Percentiles rank a stretch among this genome's conserved stretches.
Evolutionary conservation across 2,329 filamentous ascomycete genomes (phyloP).

Genomic region (Trichoderma polysporum): DNA sequence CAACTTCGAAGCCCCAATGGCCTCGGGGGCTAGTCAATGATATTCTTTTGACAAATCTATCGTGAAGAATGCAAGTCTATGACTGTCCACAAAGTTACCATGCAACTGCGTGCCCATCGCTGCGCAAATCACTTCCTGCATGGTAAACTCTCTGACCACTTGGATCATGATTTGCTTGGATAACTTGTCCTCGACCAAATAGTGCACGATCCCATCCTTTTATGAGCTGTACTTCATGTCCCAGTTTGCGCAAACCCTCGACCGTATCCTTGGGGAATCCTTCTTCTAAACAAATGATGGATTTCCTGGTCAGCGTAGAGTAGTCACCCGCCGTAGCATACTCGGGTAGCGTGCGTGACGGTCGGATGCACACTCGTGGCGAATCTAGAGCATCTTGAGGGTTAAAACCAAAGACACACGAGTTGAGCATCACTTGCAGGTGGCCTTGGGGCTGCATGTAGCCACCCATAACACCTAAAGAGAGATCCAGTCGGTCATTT

Average conservation of each 20-base stretch:
- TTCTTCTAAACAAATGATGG: neutral
- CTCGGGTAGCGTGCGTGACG: neutral
- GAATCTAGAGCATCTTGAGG: conserved; percentile 8
- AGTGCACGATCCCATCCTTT: conserved; percentile 3
- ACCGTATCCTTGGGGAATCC: neutral
- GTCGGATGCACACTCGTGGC: conserved; percentile 14
- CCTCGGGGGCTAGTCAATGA: no score
- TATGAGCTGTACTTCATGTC: conserved; percentile 10
- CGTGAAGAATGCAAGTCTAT: neutral
- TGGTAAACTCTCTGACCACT: conserved; percentile 4
- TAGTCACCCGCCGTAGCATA: conserved; percentile 9
- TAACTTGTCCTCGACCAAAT: conserved; percentile 13
- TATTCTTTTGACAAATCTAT: no score
- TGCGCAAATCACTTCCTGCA: conserved; percentile 7
- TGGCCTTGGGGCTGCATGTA: conserved; percentile 15
- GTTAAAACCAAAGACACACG: conserved; percentile 18
- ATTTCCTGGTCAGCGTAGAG: conserved; percentile 2
- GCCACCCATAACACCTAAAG: conserved; percentile 2
- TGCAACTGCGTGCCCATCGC: conserved; percentile 12
- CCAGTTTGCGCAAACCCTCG: neutral
- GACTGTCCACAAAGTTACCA: neutral
- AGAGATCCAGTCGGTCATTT: neutral
- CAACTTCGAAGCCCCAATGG: neutral
- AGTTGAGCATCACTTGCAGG: conserved; percentile 18
- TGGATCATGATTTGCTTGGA: neutral